phyloP scores from a whole-genome alignment of 208 protist species.

The Dictyostelium gargantuum region DNA sequence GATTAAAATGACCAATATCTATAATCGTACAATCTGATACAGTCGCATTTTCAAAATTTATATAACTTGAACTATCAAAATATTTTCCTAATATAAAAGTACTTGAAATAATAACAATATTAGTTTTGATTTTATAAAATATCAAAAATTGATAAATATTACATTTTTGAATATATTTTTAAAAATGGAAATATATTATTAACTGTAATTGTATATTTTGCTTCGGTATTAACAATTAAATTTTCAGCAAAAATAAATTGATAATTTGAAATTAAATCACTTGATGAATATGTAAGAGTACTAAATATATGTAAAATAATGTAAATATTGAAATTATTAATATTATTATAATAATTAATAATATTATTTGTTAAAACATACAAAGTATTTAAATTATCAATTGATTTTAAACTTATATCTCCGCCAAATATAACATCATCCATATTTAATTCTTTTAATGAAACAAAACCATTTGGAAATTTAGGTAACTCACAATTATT shows the following conservation, averaged over 20 bases:
- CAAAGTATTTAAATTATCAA: no score
- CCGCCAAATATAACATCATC: background rate
- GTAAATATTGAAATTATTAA: no score
- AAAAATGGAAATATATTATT: background rate
- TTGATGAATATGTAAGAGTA: background rate
- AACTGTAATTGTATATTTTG: background rate
- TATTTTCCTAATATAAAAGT: background rate
- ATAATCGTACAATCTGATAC: background rate
- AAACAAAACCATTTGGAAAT: background rate
- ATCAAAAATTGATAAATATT: no score
- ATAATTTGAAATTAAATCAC: background rate
- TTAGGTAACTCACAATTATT: background rate
- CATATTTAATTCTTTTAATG: background rate
- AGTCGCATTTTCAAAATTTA: background rate
- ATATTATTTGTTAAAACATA: no score
- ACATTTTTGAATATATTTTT: no score
- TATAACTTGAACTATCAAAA: background rate
- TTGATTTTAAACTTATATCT: background rate
- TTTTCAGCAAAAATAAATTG: background rate
- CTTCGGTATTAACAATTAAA: background rate
- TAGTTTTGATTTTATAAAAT: no score
- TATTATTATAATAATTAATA: no score
- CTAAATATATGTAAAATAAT: background rate
- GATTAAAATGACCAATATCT: background rate
- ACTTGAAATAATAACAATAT: no score